Percentiles rank a stretch among this genome's conserved stretches.
Conservation (phyloP, 805 yeast species). For the Yamadazyma sp. region DNA sequence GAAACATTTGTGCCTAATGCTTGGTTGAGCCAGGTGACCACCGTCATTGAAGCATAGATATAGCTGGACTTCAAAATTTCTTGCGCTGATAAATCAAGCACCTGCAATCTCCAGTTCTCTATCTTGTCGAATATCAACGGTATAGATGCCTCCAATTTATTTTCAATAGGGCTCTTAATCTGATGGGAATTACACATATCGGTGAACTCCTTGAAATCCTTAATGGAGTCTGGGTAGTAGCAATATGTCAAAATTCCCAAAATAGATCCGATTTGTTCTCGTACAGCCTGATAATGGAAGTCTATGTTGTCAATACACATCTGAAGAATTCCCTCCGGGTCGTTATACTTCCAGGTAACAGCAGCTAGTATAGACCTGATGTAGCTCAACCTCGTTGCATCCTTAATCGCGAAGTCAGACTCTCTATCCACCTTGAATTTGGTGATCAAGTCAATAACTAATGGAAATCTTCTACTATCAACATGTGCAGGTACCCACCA, state of each 20-base stretch:
- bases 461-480: conserved; percentile 66
- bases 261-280: conserved; percentile 64
- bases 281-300: conserved; percentile 72
- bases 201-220: conserved; percentile 41
- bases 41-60: conserved; percentile 63
- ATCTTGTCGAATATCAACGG: conserved; percentile 45
- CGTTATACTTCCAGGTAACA: conserved; percentile 56
- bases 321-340: conserved; percentile 43
- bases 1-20: conserved; percentile 56
- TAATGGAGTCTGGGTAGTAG: conserved; percentile 43
- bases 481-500: conserved; percentile 72
- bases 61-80: conserved; percentile 59
- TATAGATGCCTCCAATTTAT: conserved; percentile 25
- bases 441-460: conserved; percentile 45
- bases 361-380: conserved; percentile 50
- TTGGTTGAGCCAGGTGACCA: conserved; percentile 57
- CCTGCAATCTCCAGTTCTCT: conserved; percentile 40
- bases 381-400: conserved; percentile 59
- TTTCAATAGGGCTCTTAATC: conserved; percentile 27
- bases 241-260: conserved; percentile 48
- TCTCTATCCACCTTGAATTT: conserved; percentile 47
- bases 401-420: conserved; percentile 63
- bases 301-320: conserved; percentile 49
- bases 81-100: conserved; percentile 46
- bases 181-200: conserved; percentile 29